Conservation (phyloP, 768 basidiomycete species). For the Pulveroboletus ravenelii region DNA sequence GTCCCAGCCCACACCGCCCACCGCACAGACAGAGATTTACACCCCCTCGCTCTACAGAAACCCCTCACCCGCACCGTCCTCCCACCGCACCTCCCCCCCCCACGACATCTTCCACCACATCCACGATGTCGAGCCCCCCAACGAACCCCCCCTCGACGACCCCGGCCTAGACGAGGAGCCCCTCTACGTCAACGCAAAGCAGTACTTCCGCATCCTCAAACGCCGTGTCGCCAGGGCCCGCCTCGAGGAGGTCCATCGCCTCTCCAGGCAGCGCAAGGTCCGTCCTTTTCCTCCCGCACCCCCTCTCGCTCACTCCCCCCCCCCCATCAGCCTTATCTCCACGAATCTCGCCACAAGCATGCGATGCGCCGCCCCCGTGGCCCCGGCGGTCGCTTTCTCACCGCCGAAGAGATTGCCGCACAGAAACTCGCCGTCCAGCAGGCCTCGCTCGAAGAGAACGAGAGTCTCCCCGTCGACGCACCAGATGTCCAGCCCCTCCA, state of each 20-base stretch:
- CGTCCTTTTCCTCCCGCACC: not conserved
- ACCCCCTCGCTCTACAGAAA: constrained; percentile 22
- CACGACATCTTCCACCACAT: constrained; percentile 31
- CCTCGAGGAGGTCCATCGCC: constrained; percentile 88
- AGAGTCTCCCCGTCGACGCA: constrained; percentile 15
- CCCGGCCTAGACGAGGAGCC: constrained; percentile 84
- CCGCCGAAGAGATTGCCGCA: constrained; percentile 90
- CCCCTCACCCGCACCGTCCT: constrained; percentile 29
- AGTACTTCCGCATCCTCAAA: constrained; percentile 98
- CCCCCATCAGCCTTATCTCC: constrained; percentile 79
- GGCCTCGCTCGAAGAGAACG: constrained; percentile 22
- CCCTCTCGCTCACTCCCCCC: constrained; percentile 9
- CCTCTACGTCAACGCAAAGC: constrained; percentile 98
- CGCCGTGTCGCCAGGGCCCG: constrained; percentile 86
- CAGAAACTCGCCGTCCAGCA: constrained; percentile 51
- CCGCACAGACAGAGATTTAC: constrained; percentile 24
- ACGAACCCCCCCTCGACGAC: constrained; percentile 35
- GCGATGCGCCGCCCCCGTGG: constrained; percentile 96
- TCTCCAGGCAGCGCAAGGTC: constrained; percentile 92
- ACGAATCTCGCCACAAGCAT: constrained; percentile 96
- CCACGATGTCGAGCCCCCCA: constrained; percentile 16
- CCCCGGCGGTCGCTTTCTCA: constrained; percentile 96
- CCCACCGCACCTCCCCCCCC: constrained; percentile 25
- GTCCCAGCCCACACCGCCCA: constrained; percentile 17
- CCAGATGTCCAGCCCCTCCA: constrained; percentile 11